Conservation (phyloP, 148 eudicot genomes). For the Diospyros kaki region DNA sequence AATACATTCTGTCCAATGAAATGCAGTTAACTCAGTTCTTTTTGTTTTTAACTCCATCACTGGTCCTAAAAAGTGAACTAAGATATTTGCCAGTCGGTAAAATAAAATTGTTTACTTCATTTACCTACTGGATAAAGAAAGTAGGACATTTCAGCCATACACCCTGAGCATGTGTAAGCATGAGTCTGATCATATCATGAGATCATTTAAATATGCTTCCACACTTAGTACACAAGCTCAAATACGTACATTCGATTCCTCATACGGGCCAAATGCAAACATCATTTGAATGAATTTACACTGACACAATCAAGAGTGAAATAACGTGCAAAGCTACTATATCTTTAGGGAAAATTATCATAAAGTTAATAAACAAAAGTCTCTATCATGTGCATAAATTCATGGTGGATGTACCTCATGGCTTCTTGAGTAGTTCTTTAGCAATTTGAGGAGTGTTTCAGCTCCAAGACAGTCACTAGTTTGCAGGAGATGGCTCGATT, state of each 20-base stretch:
- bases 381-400: neutral
- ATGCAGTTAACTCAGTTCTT: too few relatives aligned
- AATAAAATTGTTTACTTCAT: too few relatives aligned
- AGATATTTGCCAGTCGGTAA: too few relatives aligned
- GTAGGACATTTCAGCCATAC: too few relatives aligned
- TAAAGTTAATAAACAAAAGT: neutral
- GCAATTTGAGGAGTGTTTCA: constrained; percentile 77
- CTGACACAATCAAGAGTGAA: neutral
- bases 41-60: too few relatives aligned
- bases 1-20: too few relatives aligned
- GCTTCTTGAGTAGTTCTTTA: constrained; percentile 93
- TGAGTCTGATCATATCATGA: too few relatives aligned
- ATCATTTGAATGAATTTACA: neutral
- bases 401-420: constrained; percentile 54
- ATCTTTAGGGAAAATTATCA: neutral
- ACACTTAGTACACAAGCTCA: neutral
- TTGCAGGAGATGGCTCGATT: constrained; percentile 62
- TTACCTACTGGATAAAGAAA: too few relatives aligned
- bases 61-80: too few relatives aligned
- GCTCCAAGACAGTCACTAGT: constrained; percentile 98
- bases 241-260: neutral
- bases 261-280: neutral
- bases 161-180: too few relatives aligned
- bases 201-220: too few relatives aligned
- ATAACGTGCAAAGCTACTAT: neutral